Conservation (phyloP, 139 green algal species). For the Closterium sp. region DNA sequence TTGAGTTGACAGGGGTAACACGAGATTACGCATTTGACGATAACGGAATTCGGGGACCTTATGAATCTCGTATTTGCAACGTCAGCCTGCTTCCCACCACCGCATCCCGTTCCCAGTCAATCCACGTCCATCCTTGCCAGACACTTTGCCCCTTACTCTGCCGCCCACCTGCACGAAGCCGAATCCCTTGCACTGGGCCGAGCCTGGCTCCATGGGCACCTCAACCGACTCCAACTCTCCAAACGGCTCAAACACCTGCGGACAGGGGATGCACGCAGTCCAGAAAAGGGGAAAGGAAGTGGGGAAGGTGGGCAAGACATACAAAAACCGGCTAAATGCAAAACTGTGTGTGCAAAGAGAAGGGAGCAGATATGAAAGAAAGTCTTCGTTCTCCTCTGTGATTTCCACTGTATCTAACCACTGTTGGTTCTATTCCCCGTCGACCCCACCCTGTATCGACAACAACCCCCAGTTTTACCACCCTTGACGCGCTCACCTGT, state of each 20-base stretch:
- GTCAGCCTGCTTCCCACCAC: no score
- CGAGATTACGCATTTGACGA: no score
- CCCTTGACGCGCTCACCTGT: background rate
- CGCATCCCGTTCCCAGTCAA: background rate
- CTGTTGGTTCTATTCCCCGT: background rate
- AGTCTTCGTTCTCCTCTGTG: background rate
- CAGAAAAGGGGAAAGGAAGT: background rate
- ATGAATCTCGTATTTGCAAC: no score
- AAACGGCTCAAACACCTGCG: constrained; percentile 81
- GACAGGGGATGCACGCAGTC: constrained; percentile 13
- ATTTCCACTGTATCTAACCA: background rate
- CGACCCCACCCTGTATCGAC: background rate
- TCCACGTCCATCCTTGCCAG: background rate
- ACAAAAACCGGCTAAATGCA: background rate
- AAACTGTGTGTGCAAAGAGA: background rate
- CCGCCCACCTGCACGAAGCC: constrained; percentile 65
- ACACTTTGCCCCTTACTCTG: background rate
- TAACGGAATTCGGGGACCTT: no score
- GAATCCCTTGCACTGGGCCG: constrained; percentile 60
- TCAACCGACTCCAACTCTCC: constrained; percentile 72
- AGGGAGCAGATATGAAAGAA: background rate
- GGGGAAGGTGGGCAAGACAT: background rate
- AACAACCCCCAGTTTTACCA: background rate
- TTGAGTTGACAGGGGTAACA: no score
- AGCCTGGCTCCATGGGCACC: constrained; percentile 64